Percentiles rank a stretch among this genome's conserved stretches.
phyloP scores from a whole-genome alignment of 371 early-diverging fungal species.

The Mortierella sp. region DNA sequence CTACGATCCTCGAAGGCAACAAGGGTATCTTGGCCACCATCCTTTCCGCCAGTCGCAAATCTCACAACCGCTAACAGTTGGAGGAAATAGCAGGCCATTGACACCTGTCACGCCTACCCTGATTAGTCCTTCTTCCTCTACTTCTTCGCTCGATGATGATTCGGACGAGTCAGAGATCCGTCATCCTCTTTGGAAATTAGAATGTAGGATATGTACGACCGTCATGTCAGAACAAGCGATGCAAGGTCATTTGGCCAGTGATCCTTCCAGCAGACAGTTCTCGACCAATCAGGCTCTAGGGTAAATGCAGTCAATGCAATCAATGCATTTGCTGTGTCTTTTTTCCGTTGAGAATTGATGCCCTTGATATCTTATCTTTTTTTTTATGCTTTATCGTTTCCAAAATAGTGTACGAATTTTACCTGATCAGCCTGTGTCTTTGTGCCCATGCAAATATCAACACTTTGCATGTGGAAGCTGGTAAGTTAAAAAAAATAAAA shows the following conservation, averaged over 20 bases:
- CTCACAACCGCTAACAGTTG: background rate
- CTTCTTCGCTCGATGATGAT: background rate
- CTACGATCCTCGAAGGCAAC: conserved; percentile 19
- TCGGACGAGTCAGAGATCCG: background rate
- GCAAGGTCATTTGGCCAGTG: conserved; percentile 23
- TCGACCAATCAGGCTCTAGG: conserved; percentile 25
- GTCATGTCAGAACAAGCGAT: conserved; percentile 21
- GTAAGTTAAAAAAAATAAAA: too few species aligned
- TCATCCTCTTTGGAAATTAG: conserved; percentile 21
- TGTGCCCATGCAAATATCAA: conserved; percentile 37
- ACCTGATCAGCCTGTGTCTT: conserved; percentile 21
- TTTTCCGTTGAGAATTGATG: background rate
- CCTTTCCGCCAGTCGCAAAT: background rate
- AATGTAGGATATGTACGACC: conserved; percentile 12
- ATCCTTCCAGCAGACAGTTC: conserved; percentile 18
- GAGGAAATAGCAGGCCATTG: conserved; percentile 2
- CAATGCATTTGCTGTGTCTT: background rate
- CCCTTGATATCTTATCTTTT: background rate
- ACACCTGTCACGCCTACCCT: conserved; percentile 3
- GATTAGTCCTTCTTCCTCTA: background rate
- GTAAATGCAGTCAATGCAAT: conserved; percentile 7
- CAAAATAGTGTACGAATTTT: conserved; percentile 10
- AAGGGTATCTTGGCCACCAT: conserved; percentile 11
- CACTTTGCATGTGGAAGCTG: conserved; percentile 30
- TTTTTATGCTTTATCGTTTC: background rate